Base-by-base conservation (phyloP, 2,329 filamentous ascomycete species). In the Colletotrichum spinosum region DNA sequence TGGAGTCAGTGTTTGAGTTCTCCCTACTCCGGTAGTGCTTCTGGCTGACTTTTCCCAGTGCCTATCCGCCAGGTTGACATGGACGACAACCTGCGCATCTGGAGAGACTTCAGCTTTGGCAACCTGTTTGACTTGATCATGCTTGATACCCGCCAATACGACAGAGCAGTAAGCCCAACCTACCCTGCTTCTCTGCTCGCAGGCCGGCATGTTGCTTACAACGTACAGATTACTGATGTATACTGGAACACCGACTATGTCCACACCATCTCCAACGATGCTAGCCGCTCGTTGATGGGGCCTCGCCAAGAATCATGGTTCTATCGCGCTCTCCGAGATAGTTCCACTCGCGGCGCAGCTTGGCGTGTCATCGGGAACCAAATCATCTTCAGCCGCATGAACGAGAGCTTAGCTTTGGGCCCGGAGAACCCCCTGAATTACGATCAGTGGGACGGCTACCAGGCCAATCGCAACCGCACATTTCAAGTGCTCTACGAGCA, bases 281-380 rank as follows among this genome's bases (percentile, higher is more conserved):
- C 89, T 2, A 84, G 87, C 6, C 86, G 91, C 4, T 86, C 85
- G 0, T 78, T 94, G 69, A 93, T 94, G 90, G 91, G 91, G 3
- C 81, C 84, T 1, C 84, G 85, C 10, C 91, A 94, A 73, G 92
- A 94, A 75, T 86, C 87, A 70, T 94, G 92, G 92, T 90, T 92
- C 76, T 91, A 91, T 74, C 81, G 83, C 50, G 78, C 82, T 46
- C 78, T 92, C 8, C 82, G 81, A 6, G 74, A 83, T 53, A 90
- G 88, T 1, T 80, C 85, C n/a, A 71, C 85, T 13, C 85, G 90
- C n/a, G 88, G 88, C 33, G 88, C 90, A 0, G 83, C 85, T 1
- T 94, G 91, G 91, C 83, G 91, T 45, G 74, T 94, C 15, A 84
- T 94, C 48, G 91, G 91, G 9, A 90, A 88, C 34, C 91, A 93